Evolutionary conservation across 2,329 filamentous ascomycete species (phyloP), one percentile per base, ranked within the genome.

Genomic region (Sporothrix globosa): DNA sequence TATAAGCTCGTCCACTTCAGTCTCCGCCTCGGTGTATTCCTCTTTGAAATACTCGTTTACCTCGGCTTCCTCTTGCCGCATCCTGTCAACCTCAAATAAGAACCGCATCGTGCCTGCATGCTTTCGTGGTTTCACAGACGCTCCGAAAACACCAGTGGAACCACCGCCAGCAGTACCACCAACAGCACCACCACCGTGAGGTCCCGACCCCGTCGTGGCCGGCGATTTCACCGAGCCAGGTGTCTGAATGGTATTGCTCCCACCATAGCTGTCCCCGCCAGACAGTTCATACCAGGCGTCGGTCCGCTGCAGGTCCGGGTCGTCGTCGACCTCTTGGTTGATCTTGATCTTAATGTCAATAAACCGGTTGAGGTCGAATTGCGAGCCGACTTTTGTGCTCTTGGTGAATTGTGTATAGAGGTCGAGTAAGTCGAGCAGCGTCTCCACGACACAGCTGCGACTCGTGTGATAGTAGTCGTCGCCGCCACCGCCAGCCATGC

Each of bases 351-450:
- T 92, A 75, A 96, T 89, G 73, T 91, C 88, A 77, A 98, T 92
- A 78, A 97, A 95, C 69, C 86, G 86, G 74, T 95, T 90, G 56
- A 95, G 84, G 61, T 90, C 87, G 79, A 92, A 91, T 63, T 87
- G 83, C 19, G 86, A 83, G 7, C 93, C 94, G 24, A 97, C 83
- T 67, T 90, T 88, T 46, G 93, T 97, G 67, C 86, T 84, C 74
- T 88, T 87, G 69, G 88, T 88, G 77, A 96, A 91, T 77, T 97
- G 92, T 0, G 93, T 96, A 79, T 97, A 98, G 2, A 98, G 86
- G 77, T 99, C 95, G 34, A 98, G 86, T 0, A 97, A 85, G 77
- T 98, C 96, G 52, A 97, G 88, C 76, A 97, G 87, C 0, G 92
- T 95, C 84, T 98, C 95, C 82, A 86, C 78, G 39, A 87, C 81